Percentiles rank a stretch among this genome's conserved stretches.
Evolutionary conservation across 176 grass and related monocot genomes (phyloP).

Genomic region (Phoenix dactylifera): DNA sequence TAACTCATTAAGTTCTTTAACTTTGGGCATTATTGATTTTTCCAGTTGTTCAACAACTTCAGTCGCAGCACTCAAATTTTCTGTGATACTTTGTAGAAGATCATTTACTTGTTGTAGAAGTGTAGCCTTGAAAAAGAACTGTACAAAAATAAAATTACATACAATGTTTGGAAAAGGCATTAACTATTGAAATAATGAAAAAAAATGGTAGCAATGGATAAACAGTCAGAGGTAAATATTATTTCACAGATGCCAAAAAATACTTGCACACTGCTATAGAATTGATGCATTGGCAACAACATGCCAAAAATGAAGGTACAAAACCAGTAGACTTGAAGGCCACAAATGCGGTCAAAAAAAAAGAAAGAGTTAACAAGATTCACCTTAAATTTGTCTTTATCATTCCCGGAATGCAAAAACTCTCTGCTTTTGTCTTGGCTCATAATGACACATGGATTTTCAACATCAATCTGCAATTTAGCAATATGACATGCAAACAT

Average conservation of each 20-base stretch:
- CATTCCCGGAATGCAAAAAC: conserved; percentile 90
- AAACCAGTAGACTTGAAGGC: no score
- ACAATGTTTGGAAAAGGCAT: not conserved
- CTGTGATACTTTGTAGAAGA: conserved; percentile 54
- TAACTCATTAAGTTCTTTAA: conserved; percentile 68
- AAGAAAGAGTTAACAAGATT: not conserved
- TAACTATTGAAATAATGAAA: no score
- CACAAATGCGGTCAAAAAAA: not conserved
- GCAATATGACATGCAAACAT: conserved; percentile 1
- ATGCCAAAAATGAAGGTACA: no score
- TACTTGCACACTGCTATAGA: no score
- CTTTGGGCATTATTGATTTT: conserved; percentile 45
- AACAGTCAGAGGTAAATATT: no score
- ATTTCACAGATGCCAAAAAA: no score
- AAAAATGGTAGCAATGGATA: no score
- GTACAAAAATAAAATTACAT: conserved; percentile 17
- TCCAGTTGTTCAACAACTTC: conserved; percentile 62
- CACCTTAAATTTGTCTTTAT: conserved; percentile 95
- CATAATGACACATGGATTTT: conserved; percentile 99
- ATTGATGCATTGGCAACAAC: no score
- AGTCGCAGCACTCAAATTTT: conserved; percentile 30
- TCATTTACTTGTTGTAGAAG: conserved; percentile 95
- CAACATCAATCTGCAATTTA: conserved; percentile 81
- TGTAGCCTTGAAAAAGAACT: conserved; percentile 98
- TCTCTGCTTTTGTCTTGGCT: conserved; percentile 97